A percentile compares a stretch with the other conserved stretches of the same genome.
Evolutionary conservation across 2,329 filamentous ascomycete species (phyloP).

Genomic region (Arachnomyces sp.): DNA sequence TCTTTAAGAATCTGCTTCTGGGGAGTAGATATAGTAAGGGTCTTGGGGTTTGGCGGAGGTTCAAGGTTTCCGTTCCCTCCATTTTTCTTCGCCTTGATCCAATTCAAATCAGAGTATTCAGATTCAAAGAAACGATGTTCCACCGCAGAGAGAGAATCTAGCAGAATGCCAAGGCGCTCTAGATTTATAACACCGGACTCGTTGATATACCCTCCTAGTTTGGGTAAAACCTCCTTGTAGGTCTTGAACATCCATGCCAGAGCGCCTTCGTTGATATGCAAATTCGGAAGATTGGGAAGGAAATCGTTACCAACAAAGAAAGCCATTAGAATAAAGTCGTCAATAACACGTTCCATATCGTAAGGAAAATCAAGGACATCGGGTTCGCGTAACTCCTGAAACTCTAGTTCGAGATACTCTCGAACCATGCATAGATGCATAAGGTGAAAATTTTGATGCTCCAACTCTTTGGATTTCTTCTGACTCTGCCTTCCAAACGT

Average conservation of each 20-base stretch:
- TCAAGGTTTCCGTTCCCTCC: slow-evolving; percentile 61
- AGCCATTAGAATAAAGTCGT: slow-evolving; percentile 98
- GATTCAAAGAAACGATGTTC: slow-evolving; percentile 90
- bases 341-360: slow-evolving; percentile 92
- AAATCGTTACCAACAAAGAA: slow-evolving; percentile 99
- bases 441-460: slow-evolving; percentile 97
- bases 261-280: slow-evolving; percentile 98
- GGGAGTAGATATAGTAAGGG: slow-evolving; percentile 66
- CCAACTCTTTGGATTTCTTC: slow-evolving; percentile 87
- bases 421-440: slow-evolving; percentile 96
- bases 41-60: slow-evolving; percentile 47
- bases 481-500: slow-evolving; percentile 87
- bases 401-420: slow-evolving; percentile 94
- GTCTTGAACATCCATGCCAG: slow-evolving; percentile 94
- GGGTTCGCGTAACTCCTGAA: slow-evolving; percentile 77
- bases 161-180: slow-evolving; percentile 64
- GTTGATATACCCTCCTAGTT: slow-evolving; percentile 91
- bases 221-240: slow-evolving; percentile 84
- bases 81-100: slow-evolving; percentile 81
- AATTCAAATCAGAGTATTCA: slow-evolving; percentile 79
- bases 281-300: slow-evolving; percentile 85
- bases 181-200: slow-evolving; percentile 90
- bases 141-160: slow-evolving; percentile 79
- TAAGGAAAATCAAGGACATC: slow-evolving; percentile 69
- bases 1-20: slow-evolving; percentile 77